These are phyloP conservation scores for Chiua sp. DNA, from an alignment of 1,284 basidiomycete genomes.

Conservation along the genomic window DNA sequence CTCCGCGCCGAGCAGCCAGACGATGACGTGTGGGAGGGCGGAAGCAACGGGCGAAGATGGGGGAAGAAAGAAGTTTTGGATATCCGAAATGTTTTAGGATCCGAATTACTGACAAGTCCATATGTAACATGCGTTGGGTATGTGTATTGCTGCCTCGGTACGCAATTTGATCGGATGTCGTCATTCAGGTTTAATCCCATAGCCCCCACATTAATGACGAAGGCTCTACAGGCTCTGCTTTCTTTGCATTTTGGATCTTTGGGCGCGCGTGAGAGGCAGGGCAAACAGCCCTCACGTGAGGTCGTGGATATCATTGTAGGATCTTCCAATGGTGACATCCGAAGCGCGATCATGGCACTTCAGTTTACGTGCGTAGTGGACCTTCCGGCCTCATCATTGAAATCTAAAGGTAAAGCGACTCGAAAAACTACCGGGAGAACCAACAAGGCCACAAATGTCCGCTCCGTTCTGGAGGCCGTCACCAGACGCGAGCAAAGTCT, in stretches of 20 bases:
- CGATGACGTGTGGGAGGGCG: slow-evolving; percentile 52
- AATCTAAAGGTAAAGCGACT: slow-evolving; percentile 30
- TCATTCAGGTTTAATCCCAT: slow-evolving; percentile 85
- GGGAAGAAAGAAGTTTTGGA: slow-evolving; percentile 64
- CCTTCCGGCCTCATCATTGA: slow-evolving; percentile 26
- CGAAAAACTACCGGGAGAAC: slow-evolving; percentile 32
- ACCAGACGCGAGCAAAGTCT: slow-evolving; percentile 87
- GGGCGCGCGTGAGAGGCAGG: slow-evolving; percentile 7
- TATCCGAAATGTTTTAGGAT: slow-evolving; percentile 69
- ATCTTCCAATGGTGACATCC: slow-evolving; percentile 87
- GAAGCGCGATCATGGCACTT: slow-evolving; percentile 91
- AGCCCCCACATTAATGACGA: slow-evolving; percentile 83
- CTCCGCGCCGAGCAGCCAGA: slow-evolving; percentile 69
- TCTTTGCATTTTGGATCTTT: slow-evolving; percentile 47
- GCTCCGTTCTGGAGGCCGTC: slow-evolving; percentile 65
- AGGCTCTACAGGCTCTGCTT: slow-evolving; percentile 76
- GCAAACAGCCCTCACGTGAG: slow-evolving; percentile 58
- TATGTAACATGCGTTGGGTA: slow-evolving; percentile 80
- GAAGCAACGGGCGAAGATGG: slow-evolving; percentile 45
- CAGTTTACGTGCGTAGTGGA: slow-evolving; percentile 75
- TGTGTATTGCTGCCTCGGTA: slow-evolving; percentile 25
- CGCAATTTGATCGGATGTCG: slow-evolving; percentile 5
- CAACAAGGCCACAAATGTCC: slow-evolving; percentile 20
- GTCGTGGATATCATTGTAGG: slow-evolving; percentile 78
- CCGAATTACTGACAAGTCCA: slow-evolving; percentile 61